These are phyloP conservation scores for Aschersonia sp. DNA, from an alignment of 2,329 filamentous ascomycete species.

Conservation along the genomic window DNA sequence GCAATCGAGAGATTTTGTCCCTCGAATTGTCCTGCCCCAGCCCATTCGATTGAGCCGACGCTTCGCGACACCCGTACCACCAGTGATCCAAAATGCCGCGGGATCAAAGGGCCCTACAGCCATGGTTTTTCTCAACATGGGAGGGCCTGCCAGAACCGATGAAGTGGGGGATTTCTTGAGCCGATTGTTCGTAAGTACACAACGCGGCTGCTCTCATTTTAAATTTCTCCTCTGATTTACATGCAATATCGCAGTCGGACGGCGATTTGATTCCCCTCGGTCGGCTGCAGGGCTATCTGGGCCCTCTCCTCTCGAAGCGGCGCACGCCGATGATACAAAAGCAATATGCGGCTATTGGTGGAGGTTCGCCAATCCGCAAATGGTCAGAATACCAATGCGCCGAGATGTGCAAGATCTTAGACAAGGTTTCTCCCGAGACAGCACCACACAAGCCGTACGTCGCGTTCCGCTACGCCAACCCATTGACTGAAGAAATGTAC, in stretches of 20 bases:
- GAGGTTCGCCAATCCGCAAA: constrained; percentile 93
- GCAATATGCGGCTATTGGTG: constrained; percentile 89
- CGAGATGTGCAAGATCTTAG: constrained; percentile 96
- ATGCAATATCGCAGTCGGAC: constrained; percentile 48
- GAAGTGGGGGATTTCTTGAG: constrained; percentile 86
- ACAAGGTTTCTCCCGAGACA: constrained; percentile 79
- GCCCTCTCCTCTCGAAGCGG: constrained; percentile 70
- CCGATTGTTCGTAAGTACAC: constrained; percentile 65
- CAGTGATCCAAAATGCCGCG: constrained; percentile 64
- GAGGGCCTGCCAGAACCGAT: constrained; percentile 73
- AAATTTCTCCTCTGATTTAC: constrained; percentile 2
- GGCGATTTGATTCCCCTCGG: constrained; percentile 92
- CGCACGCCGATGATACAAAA: constrained; percentile 93
- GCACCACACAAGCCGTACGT: constrained; percentile 96
- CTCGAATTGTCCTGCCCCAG: constrained; percentile 14
- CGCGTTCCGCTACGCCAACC: constrained; percentile 88
- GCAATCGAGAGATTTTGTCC: constrained; percentile 11
- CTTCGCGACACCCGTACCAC: constrained; percentile 39
- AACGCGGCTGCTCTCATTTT: not conserved
- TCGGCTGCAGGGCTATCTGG: constrained; percentile 77
- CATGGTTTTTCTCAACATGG: constrained; percentile 99
- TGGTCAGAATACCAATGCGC: constrained; percentile 91
- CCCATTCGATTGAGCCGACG: constrained; percentile 15
- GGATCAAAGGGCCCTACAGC: constrained; percentile 72
- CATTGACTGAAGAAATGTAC: constrained; percentile 91